phyloP scores from a whole-genome alignment of 305 asterid species.

The Rubia peregrina region DNA sequence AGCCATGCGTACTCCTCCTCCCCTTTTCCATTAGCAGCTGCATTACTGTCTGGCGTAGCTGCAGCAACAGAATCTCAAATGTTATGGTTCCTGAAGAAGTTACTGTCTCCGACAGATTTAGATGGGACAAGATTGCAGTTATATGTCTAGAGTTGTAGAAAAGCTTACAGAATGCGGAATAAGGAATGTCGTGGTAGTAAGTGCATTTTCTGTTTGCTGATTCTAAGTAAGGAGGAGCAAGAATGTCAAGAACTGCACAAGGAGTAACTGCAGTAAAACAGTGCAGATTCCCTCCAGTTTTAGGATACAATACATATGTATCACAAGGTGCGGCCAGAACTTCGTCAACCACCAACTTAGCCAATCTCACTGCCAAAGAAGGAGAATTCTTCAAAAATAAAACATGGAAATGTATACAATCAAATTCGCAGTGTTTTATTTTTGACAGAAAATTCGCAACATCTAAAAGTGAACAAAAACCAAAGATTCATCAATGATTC shows the following conservation, averaged over 20 bases:
- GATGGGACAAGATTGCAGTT: neutral
- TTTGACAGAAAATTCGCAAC: neutral
- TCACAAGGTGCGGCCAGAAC: slow-evolving; percentile 72
- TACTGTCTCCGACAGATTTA: neutral
- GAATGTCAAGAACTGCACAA: slow-evolving; percentile 95
- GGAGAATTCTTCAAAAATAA: neutral
- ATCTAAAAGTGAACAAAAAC: neutral
- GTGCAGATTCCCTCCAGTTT: slow-evolving; percentile 74
- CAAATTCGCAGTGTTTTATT: neutral
- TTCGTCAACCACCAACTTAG: slow-evolving; percentile 70
- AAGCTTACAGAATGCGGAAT: slow-evolving; percentile 39
- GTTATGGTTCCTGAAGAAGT: neutral
- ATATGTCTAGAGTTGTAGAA: neutral
- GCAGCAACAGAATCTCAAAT: slow-evolving; percentile 16
- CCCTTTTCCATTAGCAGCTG: slow-evolving; percentile 29
- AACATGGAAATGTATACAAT: neutral
- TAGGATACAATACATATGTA: slow-evolving; percentile 67
- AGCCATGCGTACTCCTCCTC: slow-evolving; percentile 89
- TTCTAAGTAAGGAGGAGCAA: slow-evolving; percentile 87
- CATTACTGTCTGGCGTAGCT: slow-evolving; percentile 38
- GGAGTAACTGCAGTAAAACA: slow-evolving; percentile 87
- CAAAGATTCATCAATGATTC: neutral
- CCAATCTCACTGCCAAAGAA: slow-evolving; percentile 64
- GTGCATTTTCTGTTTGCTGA: slow-evolving; percentile 72
- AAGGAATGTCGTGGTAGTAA: slow-evolving; percentile 76